phyloP scores from a whole-genome alignment of 2,329 filamentous ascomycete species.

The Monilinia aucupariae region DNA sequence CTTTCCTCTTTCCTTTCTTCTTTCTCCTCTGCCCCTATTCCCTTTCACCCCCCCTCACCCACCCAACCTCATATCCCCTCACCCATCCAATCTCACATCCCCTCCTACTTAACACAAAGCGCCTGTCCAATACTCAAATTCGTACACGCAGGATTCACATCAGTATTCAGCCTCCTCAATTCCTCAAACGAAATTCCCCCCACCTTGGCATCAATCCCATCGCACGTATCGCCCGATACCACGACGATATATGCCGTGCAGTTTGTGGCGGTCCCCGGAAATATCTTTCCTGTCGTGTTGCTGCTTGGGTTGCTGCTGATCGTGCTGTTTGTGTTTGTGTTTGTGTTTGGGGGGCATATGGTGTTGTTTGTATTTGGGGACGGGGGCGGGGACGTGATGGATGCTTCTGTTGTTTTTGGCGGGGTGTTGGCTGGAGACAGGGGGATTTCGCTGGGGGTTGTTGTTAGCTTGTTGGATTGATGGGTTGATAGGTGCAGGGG shows the following conservation, averaged over 20 bases:
- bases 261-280: not conserved
- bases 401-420: not conserved
- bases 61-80: too few relatives aligned
- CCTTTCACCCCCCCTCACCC: too few relatives aligned
- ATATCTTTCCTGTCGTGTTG: not conserved
- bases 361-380: too few relatives aligned
- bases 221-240: not conserved
- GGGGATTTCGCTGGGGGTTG: not conserved
- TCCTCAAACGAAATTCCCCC: not conserved
- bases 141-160: not conserved
- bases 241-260: not conserved
- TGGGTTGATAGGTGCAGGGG: accelerated
- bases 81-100: too few relatives aligned
- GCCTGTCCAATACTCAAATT: not conserved
- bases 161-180: not conserved
- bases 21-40: too few relatives aligned
- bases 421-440: not conserved
- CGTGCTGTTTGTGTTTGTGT: not conserved
- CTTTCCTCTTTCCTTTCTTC: too few relatives aligned
- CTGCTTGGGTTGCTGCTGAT: not conserved
- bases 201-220: not conserved
- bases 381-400: too few relatives aligned
- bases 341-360: too few relatives aligned
- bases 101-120: not conserved
- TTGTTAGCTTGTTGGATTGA: not conserved